Conservation (phyloP, 306 rosid genomes). For the Carpinus viminea region DNA sequence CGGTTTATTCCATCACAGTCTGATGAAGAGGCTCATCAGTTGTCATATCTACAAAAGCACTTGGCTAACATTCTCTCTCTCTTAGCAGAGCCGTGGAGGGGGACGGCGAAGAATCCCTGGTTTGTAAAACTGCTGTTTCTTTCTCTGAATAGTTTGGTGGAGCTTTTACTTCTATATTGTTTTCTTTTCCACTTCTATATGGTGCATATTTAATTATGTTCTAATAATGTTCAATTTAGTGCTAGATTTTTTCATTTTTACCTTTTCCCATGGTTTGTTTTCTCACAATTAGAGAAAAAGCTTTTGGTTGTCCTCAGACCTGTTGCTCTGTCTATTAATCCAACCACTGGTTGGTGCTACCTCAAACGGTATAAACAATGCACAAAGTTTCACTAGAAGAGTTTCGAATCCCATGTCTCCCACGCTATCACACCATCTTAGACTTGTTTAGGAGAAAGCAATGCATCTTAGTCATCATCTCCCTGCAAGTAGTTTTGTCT, state of each 20-base stretch:
- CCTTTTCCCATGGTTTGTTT: not conserved
- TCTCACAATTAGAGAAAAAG: not conserved
- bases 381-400: not conserved
- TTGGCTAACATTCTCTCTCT: constrained; percentile 76
- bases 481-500: no score
- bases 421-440: not conserved
- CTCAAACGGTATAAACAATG: not conserved
- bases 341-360: not conserved
- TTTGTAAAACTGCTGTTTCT: constrained; percentile 45
- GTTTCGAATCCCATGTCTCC: not conserved
- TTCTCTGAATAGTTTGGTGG: not conserved
- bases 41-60: constrained; percentile 87
- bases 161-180: constrained; percentile 11
- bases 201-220: not conserved
- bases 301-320: not conserved
- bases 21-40: constrained; percentile 93
- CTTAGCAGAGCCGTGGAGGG: constrained; percentile 77
- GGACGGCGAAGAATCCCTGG: constrained; percentile 80
- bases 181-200: constrained; percentile 10
- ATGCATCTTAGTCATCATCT: no score
- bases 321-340: not conserved
- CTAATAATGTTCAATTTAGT: not conserved
- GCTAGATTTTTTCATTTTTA: not conserved
- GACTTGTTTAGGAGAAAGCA: not conserved
- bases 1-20: constrained; percentile 79